These are phyloP conservation scores for Yamadazyma akitaensis DNA, from an alignment of 805 yeast species.

Conservation along the genomic window DNA sequence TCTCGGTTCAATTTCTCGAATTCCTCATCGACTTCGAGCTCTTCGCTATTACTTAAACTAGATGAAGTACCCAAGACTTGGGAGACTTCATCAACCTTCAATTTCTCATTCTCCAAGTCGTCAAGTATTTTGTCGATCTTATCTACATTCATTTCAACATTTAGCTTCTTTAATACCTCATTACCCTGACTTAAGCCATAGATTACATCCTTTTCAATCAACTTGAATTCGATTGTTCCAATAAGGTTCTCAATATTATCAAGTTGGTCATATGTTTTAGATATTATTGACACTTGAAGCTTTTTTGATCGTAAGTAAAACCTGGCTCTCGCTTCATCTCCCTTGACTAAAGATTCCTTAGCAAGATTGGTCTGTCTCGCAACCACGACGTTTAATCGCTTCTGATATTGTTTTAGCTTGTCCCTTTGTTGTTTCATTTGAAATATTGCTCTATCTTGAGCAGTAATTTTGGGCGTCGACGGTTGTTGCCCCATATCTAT, in stretches of 20 bases:
- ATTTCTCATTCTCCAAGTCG: constrained; percentile 75
- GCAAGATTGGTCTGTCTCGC: constrained; percentile 63
- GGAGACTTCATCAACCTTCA: constrained; percentile 73
- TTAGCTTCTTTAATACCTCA: constrained; percentile 67
- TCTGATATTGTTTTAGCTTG: constrained; percentile 69
- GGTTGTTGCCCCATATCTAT: constrained; percentile 39
- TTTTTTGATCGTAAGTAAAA: constrained; percentile 72
- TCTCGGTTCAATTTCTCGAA: constrained; percentile 50
- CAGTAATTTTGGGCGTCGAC: constrained; percentile 59
- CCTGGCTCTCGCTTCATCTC: constrained; percentile 60
- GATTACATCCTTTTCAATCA: constrained; percentile 81
- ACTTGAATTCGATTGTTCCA: constrained; percentile 79
- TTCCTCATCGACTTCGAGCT: constrained; percentile 66
- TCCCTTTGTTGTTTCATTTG: constrained; percentile 89
- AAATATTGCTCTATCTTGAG: constrained; percentile 81
- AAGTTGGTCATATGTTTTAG: constrained; percentile 72
- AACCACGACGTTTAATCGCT: constrained; percentile 54
- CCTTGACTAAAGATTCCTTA: constrained; percentile 46
- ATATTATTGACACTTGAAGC: constrained; percentile 72
- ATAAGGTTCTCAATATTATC: constrained; percentile 77
- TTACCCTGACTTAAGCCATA: constrained; percentile 82
- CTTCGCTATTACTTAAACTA: constrained; percentile 43
- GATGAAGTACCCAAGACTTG: constrained; percentile 45
- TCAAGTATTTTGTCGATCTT: constrained; percentile 81
- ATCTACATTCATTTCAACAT: constrained; percentile 72